A percentile compares a stretch with the other conserved stretches of the same genome.
These are phyloP conservation scores for Pythium myriotylum DNA, from an alignment of 352 stramenopile genomes.

Conservation along the genomic window DNA sequence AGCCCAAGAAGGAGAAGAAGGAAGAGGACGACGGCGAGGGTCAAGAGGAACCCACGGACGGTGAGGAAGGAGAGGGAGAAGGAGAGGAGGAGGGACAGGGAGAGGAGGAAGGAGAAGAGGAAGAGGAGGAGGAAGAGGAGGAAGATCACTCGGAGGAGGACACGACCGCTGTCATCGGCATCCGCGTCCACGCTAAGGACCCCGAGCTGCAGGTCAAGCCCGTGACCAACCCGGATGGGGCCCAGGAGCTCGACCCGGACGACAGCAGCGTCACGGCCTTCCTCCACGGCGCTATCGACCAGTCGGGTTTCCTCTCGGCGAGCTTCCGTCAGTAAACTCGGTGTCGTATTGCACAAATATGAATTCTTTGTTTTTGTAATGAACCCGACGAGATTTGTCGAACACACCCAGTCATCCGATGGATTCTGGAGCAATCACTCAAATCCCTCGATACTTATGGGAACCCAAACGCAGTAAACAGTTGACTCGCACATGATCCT, in stretches of 20 bases:
- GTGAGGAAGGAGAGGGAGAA: conserved; percentile 25
- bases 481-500: too few species aligned
- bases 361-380: too few species aligned
- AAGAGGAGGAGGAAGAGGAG: conserved; percentile 20
- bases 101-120: conserved; percentile 14
- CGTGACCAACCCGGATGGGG: conserved; percentile 19
- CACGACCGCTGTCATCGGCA: conserved; percentile 32
- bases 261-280: conserved; percentile 34
- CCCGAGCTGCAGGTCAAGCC: conserved; percentile 25
- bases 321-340: too few species aligned
- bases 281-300: conserved; percentile 5
- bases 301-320: conserved; percentile 12
- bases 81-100: background rate
- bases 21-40: conserved; percentile 14
- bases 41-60: conserved; percentile 10
- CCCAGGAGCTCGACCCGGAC: conserved; percentile 27
- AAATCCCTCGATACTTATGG: too few species aligned
- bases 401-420: too few species aligned
- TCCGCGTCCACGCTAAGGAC: conserved; percentile 42
- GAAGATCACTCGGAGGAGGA: conserved; percentile 27
- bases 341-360: too few species aligned
- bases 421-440: too few species aligned
- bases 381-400: too few species aligned
- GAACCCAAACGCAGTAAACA: too few species aligned
- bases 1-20: background rate